These are phyloP conservation scores for Xylariaceae sp. DNA, from an alignment of 2,329 filamentous ascomycete species.

Conservation along the genomic window DNA sequence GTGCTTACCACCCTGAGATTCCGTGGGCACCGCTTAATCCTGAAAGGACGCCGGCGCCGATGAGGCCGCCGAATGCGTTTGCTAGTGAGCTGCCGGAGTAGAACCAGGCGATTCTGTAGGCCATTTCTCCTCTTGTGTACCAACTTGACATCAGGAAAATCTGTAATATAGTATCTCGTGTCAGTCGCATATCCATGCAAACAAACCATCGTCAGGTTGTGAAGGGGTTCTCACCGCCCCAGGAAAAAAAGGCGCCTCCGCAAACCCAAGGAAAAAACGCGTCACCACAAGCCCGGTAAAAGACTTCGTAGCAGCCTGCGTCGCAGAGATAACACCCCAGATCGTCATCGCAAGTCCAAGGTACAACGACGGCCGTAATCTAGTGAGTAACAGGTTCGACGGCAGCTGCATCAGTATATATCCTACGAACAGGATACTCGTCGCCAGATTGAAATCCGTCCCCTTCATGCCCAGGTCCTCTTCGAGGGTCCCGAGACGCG, in stretches of 20 bases:
- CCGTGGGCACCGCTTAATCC: slow-evolving; percentile 36
- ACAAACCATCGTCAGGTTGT: background rate
- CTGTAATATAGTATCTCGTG: background rate
- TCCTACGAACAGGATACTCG: slow-evolving; percentile 52
- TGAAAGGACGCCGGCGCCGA: slow-evolving; percentile 45
- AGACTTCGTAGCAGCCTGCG: slow-evolving; percentile 42
- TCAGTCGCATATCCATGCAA: background rate
- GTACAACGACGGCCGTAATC: slow-evolving; percentile 49
- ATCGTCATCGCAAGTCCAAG: slow-evolving; percentile 43
- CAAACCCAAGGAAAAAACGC: slow-evolving; percentile 44
- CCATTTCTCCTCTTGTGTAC: slow-evolving; percentile 41
- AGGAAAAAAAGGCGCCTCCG: slow-evolving; percentile 49
- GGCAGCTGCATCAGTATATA: slow-evolving; percentile 59
- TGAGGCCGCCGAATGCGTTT: slow-evolving; percentile 47
- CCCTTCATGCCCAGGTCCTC: slow-evolving; percentile 48
- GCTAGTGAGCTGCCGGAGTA: slow-evolving; percentile 44
- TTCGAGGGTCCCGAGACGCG: slow-evolving; percentile 49
- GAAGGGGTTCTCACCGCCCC: slow-evolving; percentile 31
- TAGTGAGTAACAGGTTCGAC: slow-evolving; percentile 53
- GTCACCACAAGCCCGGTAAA: slow-evolving; percentile 41
- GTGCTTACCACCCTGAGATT: slow-evolving; percentile 35
- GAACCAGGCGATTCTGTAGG: slow-evolving; percentile 42
- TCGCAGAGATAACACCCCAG: slow-evolving; percentile 34
- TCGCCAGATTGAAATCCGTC: slow-evolving; percentile 53
- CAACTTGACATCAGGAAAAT: slow-evolving; percentile 44